Conservation (phyloP, 2,329 filamentous ascomycete species). For the Nigrospora oryzae region DNA sequence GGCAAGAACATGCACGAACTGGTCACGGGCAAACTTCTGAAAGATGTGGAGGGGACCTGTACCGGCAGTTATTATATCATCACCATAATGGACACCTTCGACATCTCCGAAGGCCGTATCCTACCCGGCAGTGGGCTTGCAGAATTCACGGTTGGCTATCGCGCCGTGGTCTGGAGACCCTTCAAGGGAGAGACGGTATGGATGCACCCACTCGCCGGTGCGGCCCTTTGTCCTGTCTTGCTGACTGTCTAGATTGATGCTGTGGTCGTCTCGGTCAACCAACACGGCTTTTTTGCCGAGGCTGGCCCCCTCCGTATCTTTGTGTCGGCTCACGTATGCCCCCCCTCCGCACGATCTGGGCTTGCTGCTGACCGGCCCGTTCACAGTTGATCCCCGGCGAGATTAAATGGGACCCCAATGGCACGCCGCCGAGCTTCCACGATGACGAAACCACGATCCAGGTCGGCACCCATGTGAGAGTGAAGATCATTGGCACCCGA, state of each 20-base stretch:
- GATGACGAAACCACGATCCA: conserved; percentile 95
- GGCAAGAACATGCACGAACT: conserved; percentile 88
- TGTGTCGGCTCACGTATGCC: conserved; percentile 68
- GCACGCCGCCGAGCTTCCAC: conserved; percentile 92
- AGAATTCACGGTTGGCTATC: conserved; percentile 90
- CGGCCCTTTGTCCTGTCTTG: background rate
- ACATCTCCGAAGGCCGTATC: conserved; percentile 89
- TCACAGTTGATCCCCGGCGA: conserved; percentile 78
- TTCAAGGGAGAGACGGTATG: conserved; percentile 97
- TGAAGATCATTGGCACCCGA: conserved; percentile 90
- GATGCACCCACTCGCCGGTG: conserved; percentile 2
- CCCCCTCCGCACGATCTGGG: background rate
- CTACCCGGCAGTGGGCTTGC: conserved; percentile 85
- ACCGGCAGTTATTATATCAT: conserved; percentile 97
- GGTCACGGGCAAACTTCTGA: conserved; percentile 79
- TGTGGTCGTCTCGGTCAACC: conserved; percentile 83
- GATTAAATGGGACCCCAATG: conserved; percentile 91
- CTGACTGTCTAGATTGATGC: conserved; percentile 68
- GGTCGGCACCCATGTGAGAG: conserved; percentile 82
- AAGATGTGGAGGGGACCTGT: conserved; percentile 91
- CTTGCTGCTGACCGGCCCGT: background rate
- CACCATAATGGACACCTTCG: conserved; percentile 92
- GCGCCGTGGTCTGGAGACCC: conserved; percentile 93
- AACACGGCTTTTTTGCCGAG: conserved; percentile 83
- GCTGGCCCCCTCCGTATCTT: conserved; percentile 73